These are phyloP conservation scores for Ustilaginoidea virens DNA, from an alignment of 2,329 filamentous ascomycete species.

Conservation along the genomic window DNA sequence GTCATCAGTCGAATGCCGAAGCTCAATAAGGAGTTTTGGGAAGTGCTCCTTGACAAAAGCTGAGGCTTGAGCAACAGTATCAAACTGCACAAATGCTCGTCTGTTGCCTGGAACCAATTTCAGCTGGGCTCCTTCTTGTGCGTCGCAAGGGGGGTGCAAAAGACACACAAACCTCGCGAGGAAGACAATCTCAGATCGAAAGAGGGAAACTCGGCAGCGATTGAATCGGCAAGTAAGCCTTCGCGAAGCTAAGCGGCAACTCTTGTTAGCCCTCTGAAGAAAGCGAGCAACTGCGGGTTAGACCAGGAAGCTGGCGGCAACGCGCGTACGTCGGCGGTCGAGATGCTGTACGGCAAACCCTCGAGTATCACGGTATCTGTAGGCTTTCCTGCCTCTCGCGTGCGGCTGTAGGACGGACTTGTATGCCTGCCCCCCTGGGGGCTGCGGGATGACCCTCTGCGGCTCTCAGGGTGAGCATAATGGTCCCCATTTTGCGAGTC, in stretches of 20 bases:
- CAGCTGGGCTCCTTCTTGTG: neutral
- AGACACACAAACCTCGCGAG: constrained; percentile 15
- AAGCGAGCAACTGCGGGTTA: neutral
- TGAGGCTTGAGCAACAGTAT: constrained; percentile 22
- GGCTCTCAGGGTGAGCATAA: constrained; percentile 1
- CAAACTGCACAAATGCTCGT: constrained; percentile 27
- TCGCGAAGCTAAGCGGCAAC: constrained; percentile 17
- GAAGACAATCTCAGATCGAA: constrained; percentile 24
- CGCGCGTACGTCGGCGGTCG: constrained; percentile 35
- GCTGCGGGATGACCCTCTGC: constrained; percentile 11
- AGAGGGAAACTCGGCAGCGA: constrained; percentile 19
- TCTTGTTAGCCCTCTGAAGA: neutral
- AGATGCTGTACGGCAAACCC: constrained; percentile 32
- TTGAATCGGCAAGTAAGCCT: constrained; percentile 17
- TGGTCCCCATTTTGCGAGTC: constrained; percentile 8
- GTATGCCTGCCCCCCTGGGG: constrained; percentile 12
- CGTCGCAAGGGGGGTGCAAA: neutral
- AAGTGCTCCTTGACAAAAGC: constrained; percentile 27
- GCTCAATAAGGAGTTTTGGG: constrained; percentile 21
- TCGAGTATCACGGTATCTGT: constrained; percentile 40
- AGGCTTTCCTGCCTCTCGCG: constrained; percentile 23
- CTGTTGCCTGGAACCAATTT: constrained; percentile 16
- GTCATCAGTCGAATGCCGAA: constrained; percentile 21
- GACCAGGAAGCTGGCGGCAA: constrained; percentile 1
- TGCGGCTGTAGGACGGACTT: constrained; percentile 19